Base-by-base conservation (phyloP, 2,329 filamentous ascomycete genomes). In the Cladosporium sp. region DNA sequence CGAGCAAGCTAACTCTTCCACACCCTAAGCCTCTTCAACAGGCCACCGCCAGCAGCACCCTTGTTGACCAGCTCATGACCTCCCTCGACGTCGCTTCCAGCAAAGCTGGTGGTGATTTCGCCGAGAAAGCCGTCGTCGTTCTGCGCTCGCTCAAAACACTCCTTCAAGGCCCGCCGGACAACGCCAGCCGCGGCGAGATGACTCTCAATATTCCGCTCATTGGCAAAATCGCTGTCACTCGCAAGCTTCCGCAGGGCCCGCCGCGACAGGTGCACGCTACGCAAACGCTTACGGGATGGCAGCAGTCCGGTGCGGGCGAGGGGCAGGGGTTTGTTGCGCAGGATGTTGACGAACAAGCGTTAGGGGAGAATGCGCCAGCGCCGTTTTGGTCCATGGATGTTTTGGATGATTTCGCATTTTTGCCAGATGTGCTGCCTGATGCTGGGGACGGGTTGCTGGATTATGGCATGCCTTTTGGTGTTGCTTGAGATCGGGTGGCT, bases 31-130 rank as follows among this genome's bases (percentile, higher is more conserved):
- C 38, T 4, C 19, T 38, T 13, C 40, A 46, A 5, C 35, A 50
- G 33, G n/a, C 22, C 3, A 44, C 31, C 31, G 3, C 33, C 9
- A 49, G 33, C 35, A 28, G 16, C 19, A 35, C 6, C 3, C 48
- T 48, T 14, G 53, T 59, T n/a, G 48, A 59, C 40, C 53, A 56
- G 34, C 57, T 62, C 11, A 16, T 60, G 3, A 38, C 54, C 6
- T 58, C 56, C 3, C 55, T 62, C 46, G 55, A 59, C 5, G 38
- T 45, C 18, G 60, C 59, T 3, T 56, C 58, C 2, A 18, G 53
- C 10, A 53, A 56, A 35, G 34, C 53, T 4, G 55, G 56, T 18
- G 57, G 53, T 9, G 57, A 61, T 3, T 62, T 62, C 22, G 55
- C 61, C 0, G 46, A 44, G 14, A 57, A 61, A 10, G 60, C 61